Evolutionary conservation across 176 grass and related monocot genomes (phyloP).

Genomic region (Musa schizocarpa): DNA sequence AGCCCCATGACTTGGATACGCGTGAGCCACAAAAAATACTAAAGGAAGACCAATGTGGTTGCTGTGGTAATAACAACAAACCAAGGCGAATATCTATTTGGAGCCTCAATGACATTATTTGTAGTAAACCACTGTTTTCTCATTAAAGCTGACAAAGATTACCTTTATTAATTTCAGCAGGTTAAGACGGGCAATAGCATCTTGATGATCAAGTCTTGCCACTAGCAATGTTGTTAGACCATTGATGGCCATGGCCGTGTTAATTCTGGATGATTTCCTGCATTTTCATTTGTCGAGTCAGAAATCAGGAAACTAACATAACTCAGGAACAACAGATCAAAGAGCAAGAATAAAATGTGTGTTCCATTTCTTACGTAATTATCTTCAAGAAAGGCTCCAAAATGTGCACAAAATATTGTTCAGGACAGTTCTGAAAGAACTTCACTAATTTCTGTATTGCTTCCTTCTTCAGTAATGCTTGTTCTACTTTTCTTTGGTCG

Average conservation of each 20-base stretch:
- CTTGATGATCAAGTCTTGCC: constrained; percentile 83
- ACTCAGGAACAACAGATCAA: not conserved
- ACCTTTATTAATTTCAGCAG: constrained; percentile 99
- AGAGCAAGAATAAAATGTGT: not conserved
- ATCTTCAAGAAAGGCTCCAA: constrained; percentile 96
- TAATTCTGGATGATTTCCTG: constrained; percentile 93
- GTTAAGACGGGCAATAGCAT: constrained; percentile 91
- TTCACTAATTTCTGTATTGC: constrained; percentile 83
- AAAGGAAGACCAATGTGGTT: too few relatives aligned
- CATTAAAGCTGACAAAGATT: not conserved
- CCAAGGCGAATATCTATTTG: too few relatives aligned
- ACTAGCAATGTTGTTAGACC: constrained; percentile 90
- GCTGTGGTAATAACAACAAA: too few relatives aligned
- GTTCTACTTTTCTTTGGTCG: constrained; percentile 84
- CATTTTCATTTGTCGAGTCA: constrained; percentile 14
- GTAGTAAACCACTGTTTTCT: not conserved
- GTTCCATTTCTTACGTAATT: constrained; percentile 66
- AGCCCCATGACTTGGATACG: too few relatives aligned
- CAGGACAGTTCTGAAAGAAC: constrained; percentile 84
- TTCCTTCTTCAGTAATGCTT: constrained; percentile 79
- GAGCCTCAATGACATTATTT: not conserved
- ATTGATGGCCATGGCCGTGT: constrained; percentile 90
- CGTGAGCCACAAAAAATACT: too few relatives aligned
- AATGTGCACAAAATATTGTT: constrained; percentile 84
- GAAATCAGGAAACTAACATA: not conserved